A percentile compares a stretch with the other conserved stretches of the same genome.
Conservation (phyloP, 805 yeast genomes). For the Candida cerambycidarum region DNA sequence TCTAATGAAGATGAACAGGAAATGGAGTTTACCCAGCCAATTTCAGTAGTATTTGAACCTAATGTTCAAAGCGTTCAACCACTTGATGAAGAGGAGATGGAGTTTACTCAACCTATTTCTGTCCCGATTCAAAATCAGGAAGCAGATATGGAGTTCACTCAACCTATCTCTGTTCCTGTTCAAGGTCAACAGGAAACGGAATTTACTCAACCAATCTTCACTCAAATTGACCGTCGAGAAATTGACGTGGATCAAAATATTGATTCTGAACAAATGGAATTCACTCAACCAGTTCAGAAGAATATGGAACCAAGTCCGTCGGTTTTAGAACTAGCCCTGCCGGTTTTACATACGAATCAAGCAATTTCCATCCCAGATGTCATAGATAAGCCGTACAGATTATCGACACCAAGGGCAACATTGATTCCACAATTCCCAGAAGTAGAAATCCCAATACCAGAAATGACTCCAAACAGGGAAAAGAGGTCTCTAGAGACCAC, state of each 20-base stretch:
- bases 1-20: background rate
- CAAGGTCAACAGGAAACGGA: slow-evolving; percentile 13
- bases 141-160: slow-evolving; percentile 15
- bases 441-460: slow-evolving; percentile 16
- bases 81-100: slow-evolving; percentile 22
- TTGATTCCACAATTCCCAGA: slow-evolving; percentile 14
- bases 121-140: background rate
- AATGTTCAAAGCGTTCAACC: background rate
- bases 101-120: slow-evolving; percentile 21
- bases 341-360: background rate
- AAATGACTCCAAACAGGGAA: slow-evolving; percentile 10
- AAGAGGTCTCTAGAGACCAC: slow-evolving; percentile 12
- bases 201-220: slow-evolving; percentile 13
- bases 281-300: background rate
- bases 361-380: too few species aligned
- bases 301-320: slow-evolving; percentile 1
- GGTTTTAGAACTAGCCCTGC: slow-evolving; percentile 1
- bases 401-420: slow-evolving; percentile 7
- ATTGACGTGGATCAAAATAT: too few species aligned
- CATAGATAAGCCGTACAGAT: slow-evolving; percentile 5
- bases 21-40: slow-evolving; percentile 10
- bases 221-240: too few species aligned
- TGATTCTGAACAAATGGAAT: too few species aligned
- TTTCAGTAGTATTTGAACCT: too few species aligned
- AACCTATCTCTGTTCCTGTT: slow-evolving; percentile 5